Evolutionary conservation across 2,329 filamentous ascomycete genomes (phyloP), one percentile per base, ranked within the genome.

Genomic region (Coniella vitis): DNA sequence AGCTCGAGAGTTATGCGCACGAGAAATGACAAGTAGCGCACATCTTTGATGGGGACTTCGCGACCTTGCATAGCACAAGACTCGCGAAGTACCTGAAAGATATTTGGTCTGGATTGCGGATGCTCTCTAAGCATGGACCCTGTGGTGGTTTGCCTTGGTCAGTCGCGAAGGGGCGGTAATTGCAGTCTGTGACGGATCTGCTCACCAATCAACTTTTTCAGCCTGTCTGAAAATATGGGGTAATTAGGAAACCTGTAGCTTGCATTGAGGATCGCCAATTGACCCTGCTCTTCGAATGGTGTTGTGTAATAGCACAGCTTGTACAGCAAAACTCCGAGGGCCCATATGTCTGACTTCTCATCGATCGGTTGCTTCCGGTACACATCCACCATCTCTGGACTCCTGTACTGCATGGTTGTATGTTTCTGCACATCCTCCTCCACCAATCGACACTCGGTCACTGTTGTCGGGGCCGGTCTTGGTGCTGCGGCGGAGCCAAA

Each of bases 261-360:
- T 44, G 93, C 93, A 63, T 97, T 97, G 53, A 98, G 71, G 55
- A 98, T 98, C 12, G 93, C 93, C 72, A 97, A 87, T 70, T 96
- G 91, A 21, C 93, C 93, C 62, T 95, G 90, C 55, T 97, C 91
- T 69, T 98, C 93, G 60, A 98, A 98, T 1, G 93, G 93, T 5
- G 93, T 98, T 1, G 93, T 98, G 68, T 98, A 98, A 69, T 97
- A 98, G 72, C 93, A 98, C 54, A 98, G 76, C 73, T 98, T 98
- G 74, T 98, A 98, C 47, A 98, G 70, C 51, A 98, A 72, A 37
- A 98, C 93, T 4, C 93, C 93, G 53, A 98, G 70, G 1, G 93
- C 93, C 93, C 90, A 98, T 25, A 98, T 96, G 66, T 98, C 93
- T 42, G 90, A 94, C 72, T 98, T 98, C 70, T 98, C 93, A 63